Evolutionary conservation across 2,329 filamentous ascomycete genomes (phyloP), one percentile per base, ranked within the genome.

Genomic region (Colletotrichum sp.): DNA sequence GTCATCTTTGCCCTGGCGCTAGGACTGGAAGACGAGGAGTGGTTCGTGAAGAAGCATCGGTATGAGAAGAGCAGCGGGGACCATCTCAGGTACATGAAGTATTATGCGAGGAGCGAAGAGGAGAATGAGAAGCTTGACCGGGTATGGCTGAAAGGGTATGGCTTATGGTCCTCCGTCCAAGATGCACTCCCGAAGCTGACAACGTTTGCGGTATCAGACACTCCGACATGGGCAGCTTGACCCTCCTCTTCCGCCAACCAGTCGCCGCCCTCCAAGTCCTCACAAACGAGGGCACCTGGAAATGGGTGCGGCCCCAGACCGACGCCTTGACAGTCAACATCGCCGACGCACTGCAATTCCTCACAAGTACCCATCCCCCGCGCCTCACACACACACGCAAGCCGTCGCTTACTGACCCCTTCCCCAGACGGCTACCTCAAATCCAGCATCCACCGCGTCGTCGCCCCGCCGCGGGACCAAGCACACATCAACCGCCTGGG

Each of bases 31-130:
- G 87, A 90, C 48, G 90, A 92, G 79, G 87, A 92, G 4, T 86
- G 89, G 71, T 85, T 93, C 4, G 86, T 89, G 13, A 86, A 86
- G 6, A 85, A 88, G 62, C 91, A 92, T 78, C 84, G 83, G 2
- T 93, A 92, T 78, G 87, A 91, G 5, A 84, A 87, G 62, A 85
- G 87, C 28, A 86, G 87, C 32, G 90, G 91, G 72, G 88, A 90
- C 71, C 90, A 92, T 78, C 85, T 91, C 48, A 87, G 91, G 4
- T 92, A 91, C 81, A 92, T 92, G 90, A 85, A 89, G 63, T 92
- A 92, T 78, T 84, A 86, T 18, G 83, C 84, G 0, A 86, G 89
- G 9, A 85, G 82, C 0, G 78, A 84, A 3, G 85, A 87, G n/a
- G 85, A 87, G 32, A 87, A 86, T 78, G 82, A 82, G 38, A 83